Conservation (phyloP, 805 yeast genomes). For the Candida lessepsii region DNA sequence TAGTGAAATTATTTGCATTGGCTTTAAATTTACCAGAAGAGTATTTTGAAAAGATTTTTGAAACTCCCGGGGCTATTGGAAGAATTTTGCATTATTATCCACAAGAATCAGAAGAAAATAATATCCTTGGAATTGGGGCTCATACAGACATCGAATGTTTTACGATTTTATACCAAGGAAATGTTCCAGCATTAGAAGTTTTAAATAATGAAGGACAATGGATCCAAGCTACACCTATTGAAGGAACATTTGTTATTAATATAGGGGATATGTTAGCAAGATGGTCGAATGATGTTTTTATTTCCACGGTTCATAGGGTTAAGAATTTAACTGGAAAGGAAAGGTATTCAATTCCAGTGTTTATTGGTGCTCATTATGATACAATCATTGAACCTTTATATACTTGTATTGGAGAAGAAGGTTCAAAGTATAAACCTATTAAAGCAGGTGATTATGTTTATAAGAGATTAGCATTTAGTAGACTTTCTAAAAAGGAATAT, state of each 20-base stretch:
- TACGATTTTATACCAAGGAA: constrained; percentile 15
- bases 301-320: constrained; percentile 16
- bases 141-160: constrained; percentile 16
- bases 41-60: constrained; percentile 12
- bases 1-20: constrained; percentile 13
- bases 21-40: constrained; percentile 12
- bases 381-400: constrained; percentile 13
- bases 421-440: constrained; percentile 14
- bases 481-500: constrained; percentile 12
- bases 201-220: constrained; percentile 14
- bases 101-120: constrained; percentile 8
- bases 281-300: constrained; percentile 17
- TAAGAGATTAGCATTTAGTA: constrained; percentile 15
- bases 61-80: constrained; percentile 16
- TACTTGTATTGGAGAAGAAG: constrained; percentile 12
- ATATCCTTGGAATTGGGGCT: constrained; percentile 15
- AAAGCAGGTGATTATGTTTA: constrained; percentile 16
- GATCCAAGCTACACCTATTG: constrained; percentile 14
- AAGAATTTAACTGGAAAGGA: constrained; percentile 12
- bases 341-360: constrained; percentile 15
- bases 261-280: constrained; percentile 17
- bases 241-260: constrained; percentile 14
- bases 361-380: constrained; percentile 15
- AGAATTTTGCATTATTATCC: constrained; percentile 14
- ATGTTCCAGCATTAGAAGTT: constrained; percentile 14